Conservation (phyloP, 129 eudicot species). For the Flaveria trinervia region DNA sequence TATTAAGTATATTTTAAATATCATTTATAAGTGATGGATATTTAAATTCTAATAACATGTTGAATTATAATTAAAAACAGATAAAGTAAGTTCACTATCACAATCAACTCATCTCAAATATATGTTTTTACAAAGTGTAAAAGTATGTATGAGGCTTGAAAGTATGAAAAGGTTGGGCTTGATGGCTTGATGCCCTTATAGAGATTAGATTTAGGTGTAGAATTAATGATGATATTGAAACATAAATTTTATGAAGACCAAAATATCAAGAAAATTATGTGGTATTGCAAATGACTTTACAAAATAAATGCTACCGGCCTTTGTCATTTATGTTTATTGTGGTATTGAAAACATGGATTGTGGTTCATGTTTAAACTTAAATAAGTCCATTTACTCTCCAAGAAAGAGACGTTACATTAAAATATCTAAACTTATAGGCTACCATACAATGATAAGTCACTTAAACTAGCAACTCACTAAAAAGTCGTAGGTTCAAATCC, state of each 20-base stretch:
- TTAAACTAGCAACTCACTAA: neutral
- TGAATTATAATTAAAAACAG: too few species aligned
- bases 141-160: neutral
- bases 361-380: constrained; percentile 34
- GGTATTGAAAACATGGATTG: constrained; percentile 27
- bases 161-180: neutral
- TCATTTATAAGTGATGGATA: too few species aligned
- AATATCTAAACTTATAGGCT: constrained; percentile 29
- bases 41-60: too few species aligned
- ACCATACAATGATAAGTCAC: constrained; percentile 13
- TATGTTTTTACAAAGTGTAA: too few species aligned
- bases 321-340: constrained; percentile 27
- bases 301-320: constrained; percentile 12
- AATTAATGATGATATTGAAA: neutral
- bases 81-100: too few species aligned
- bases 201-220: neutral
- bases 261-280: constrained; percentile 7
- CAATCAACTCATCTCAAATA: too few species aligned
- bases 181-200: neutral
- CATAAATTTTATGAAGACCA: neutral
- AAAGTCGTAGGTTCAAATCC: neutral
- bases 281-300: constrained; percentile 22
- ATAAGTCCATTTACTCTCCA: constrained; percentile 25
- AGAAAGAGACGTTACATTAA: constrained; percentile 29
- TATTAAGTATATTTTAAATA: too few species aligned